These are phyloP conservation scores for Chaetomium olivaceum DNA, from an alignment of 2,329 filamentous ascomycete species.

Conservation along the genomic window DNA sequence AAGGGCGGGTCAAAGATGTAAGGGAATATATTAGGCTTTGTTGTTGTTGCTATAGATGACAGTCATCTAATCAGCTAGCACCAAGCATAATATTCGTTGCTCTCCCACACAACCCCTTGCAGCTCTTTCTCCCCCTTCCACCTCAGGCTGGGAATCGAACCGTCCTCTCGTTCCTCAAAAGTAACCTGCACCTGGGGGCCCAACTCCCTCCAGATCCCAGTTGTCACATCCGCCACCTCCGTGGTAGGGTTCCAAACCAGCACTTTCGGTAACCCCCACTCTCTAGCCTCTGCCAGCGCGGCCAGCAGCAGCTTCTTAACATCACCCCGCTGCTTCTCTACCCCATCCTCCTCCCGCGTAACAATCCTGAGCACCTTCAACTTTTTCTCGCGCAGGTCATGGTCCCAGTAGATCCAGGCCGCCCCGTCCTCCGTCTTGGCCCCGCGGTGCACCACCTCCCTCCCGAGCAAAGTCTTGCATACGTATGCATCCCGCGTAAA, in stretches of 20 bases:
- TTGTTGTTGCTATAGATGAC: too few species aligned
- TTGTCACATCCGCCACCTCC: conserved; percentile 32
- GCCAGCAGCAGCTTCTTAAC: conserved; percentile 36
- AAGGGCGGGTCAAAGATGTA: background rate
- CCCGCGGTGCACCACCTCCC: conserved; percentile 28
- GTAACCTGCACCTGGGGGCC: conserved; percentile 34
- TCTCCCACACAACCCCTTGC: conserved; percentile 36
- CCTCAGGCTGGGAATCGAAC: conserved; percentile 39
- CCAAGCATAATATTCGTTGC: conserved; percentile 38
- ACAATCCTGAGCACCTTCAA: conserved; percentile 36
- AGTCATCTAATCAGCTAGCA: conserved; percentile 20
- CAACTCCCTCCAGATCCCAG: conserved; percentile 41
- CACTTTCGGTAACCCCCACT: conserved; percentile 39
- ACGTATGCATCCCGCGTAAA: conserved; percentile 36
- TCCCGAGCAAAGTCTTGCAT: conserved; percentile 29
- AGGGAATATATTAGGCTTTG: background rate
- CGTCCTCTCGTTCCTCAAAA: conserved; percentile 38
- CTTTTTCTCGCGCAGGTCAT: conserved; percentile 39
- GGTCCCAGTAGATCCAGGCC: conserved; percentile 41
- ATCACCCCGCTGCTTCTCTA: conserved; percentile 15
- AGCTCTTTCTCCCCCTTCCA: conserved; percentile 37
- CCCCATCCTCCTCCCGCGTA: conserved; percentile 28
- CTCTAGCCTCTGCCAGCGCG: conserved; percentile 38
- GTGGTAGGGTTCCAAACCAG: conserved; percentile 41
- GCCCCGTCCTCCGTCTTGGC: conserved; percentile 35